phyloP scores from a whole-genome alignment of 1,284 basidiomycete genomes.

The Pascua guehoae region DNA sequence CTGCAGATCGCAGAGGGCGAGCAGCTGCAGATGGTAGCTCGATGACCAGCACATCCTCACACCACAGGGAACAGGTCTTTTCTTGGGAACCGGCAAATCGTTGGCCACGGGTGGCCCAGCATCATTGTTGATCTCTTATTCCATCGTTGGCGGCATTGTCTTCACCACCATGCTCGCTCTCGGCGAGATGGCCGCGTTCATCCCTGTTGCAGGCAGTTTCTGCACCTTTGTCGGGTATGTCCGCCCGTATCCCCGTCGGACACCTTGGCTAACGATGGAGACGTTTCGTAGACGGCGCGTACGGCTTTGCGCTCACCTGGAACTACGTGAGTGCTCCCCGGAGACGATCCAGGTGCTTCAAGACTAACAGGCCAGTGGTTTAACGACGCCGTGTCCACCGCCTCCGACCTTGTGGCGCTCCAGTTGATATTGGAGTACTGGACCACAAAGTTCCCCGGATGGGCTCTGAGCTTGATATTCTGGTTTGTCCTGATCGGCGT shows the following conservation, averaged over 20 bases:
- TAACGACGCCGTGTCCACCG: constrained; percentile 63
- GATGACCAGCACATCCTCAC: neutral
- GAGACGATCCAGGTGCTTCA: neutral
- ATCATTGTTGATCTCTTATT: constrained; percentile 13
- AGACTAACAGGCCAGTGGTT: constrained; percentile 53
- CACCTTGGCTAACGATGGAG: neutral
- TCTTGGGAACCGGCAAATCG: constrained; percentile 14
- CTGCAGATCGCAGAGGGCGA: no score
- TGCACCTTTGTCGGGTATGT: constrained; percentile 62
- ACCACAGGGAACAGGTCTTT: constrained; percentile 2
- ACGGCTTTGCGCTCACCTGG: constrained; percentile 79
- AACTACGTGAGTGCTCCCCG: constrained; percentile 54
- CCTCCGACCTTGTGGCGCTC: constrained; percentile 72
- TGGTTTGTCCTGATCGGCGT: constrained; percentile 62
- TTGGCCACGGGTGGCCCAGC: constrained; percentile 49
- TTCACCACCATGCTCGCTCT: constrained; percentile 49
- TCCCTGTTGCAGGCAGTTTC: constrained; percentile 61
- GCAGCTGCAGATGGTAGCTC: no score
- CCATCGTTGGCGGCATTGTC: constrained; percentile 45
- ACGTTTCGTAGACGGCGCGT: constrained; percentile 58
- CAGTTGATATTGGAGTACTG: constrained; percentile 77
- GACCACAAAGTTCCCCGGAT: constrained; percentile 60
- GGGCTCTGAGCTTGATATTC: constrained; percentile 64
- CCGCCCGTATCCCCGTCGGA: no score
- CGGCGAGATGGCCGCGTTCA: constrained; percentile 50